A percentile compares a stretch with the other conserved stretches of the same genome.
These are phyloP conservation scores for Allium sativum DNA, from an alignment of 106 monocot genomes.

Conservation along the genomic window DNA sequence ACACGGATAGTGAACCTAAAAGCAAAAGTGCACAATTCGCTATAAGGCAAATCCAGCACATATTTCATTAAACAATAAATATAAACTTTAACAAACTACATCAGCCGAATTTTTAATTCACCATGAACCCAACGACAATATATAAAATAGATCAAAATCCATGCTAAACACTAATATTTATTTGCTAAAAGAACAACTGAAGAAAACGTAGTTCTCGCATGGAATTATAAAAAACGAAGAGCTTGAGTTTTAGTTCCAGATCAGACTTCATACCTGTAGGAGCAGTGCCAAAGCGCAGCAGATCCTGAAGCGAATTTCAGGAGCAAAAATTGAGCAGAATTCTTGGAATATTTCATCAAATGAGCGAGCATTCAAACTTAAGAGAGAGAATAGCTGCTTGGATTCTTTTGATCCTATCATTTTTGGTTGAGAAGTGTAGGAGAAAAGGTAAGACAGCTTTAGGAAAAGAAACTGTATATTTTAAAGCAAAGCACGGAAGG, in stretches of 20 bases:
- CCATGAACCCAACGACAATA: no score
- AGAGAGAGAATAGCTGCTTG: neutral
- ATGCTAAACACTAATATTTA: neutral
- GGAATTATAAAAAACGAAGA: neutral
- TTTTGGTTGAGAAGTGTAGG: no score
- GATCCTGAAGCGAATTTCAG: conserved; percentile 33
- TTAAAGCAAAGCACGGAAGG: no score
- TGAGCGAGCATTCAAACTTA: conserved; percentile 15
- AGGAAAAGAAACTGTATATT: no score
- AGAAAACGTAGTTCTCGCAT: no score
- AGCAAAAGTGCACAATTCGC: no score
- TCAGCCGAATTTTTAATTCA: no score
- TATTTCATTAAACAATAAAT: no score
- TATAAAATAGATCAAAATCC: neutral
- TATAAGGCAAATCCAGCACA: no score
- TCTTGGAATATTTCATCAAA: conserved; percentile 39
- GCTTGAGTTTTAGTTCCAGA: neutral
- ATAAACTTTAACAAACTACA: no score
- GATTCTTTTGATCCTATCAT: neutral
- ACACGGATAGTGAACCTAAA: no score
- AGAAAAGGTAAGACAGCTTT: no score
- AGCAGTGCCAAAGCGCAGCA: conserved; percentile 28
- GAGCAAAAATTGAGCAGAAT: conserved; percentile 31
- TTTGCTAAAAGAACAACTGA: neutral
- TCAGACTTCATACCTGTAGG: conserved; percentile 20